Base-by-base conservation (phyloP, 1,284 basidiomycete genomes). In the Cutaneotrichosporon arboriforme region DNA sequence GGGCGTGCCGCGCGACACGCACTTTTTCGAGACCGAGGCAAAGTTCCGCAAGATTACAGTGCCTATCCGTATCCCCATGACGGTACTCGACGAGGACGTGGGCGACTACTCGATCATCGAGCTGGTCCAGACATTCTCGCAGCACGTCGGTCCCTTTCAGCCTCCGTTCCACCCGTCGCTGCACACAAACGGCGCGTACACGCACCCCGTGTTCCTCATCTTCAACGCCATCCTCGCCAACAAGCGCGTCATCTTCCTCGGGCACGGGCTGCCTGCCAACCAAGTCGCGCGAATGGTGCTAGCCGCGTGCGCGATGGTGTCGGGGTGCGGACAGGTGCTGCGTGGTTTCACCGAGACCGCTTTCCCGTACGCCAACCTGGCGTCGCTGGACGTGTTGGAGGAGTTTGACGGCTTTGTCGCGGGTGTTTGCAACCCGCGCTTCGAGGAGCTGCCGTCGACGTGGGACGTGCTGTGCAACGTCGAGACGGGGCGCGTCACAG, bases 21-120 rank as follows among this genome's bases (percentile, higher is more conserved):
- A 96, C 72, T 94, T 88, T 67, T 96, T 84, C 74, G 86, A 92
- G 66, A 90, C 91, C 0, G 81, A 81, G 10, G 86, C 93, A 51
- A 81, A 80, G 23, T 96, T 91, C 74, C 84, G 84, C 69, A 67
- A 69, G 80, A 83, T 90, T 57, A 81, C 82, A 18, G 74, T 93
- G 33, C 90, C 90, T 10, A 89, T 94, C 65, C 85, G 88, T 64
- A 83, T 94, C 67, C 91, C 91, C 2, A 76, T 93, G 49, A 82
- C 84, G 13, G 87, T 85, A 1, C 93, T 93, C 68, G 81, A 87
- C 0, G 90, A 94, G 70, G 93, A 98, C 79, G 89, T 98, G 51
- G 93, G 93, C 51, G 93, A 97, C 90, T 97, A 93, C 75, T 97
- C 93, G 17, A 76, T 97, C 55, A 92, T 93, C 55, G 85, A 87